Evolutionary conservation across 2,329 filamentous ascomycete genomes (phyloP), one percentile per base, ranked within the genome.

Genomic region (Fusarium agapanthi): DNA sequence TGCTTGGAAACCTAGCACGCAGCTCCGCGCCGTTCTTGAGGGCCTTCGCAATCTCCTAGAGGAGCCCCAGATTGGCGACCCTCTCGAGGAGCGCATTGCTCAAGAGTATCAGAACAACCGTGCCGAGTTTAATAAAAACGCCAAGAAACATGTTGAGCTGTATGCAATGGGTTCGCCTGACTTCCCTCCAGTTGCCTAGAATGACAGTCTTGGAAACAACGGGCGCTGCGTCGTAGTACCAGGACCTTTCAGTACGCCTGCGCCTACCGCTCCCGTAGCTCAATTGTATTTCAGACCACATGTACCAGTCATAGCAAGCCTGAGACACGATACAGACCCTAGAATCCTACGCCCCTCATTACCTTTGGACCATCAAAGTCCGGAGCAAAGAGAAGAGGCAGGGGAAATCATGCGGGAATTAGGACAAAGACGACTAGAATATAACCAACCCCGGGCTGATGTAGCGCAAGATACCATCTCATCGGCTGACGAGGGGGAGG

Each of bases 1-100:
- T 78, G 91, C 94, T 83, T 98, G 95, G 95, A 98, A 97, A 87
- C 95, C 95, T 24, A 91, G 91, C 69, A 93, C 92, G 78, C 92
- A 91, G 84, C 88, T 97, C 73, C 83, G 84, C 50, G 89, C 90
- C 59, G 94, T 97, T 34, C 88, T 98, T 70, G 90, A 93, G 80
- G 92, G 95, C 76, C 88, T 95, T 28, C 87, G 92, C 71, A 88
- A 89, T 72, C 87, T 97, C 69, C 86, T 98, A 58, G 84, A 89
- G 69, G 93, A 95, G 83, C 95, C 95, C 5, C 93, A 95, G 86
- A 91, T 93, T 12, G 95, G 97, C 77, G 95, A 97, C 83, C 93
- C 95, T 34, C 92, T 98, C 73, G 95, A 98, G 87, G 86, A 90
- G 7, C 87, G 91, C 72, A 97, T 97, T 80, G 95, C 94, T 28